Percentiles rank a stretch among this genome's conserved stretches.
Evolutionary conservation across 208 protist species (phyloP).

Genomic region (Trypanosoma platydactyli): DNA sequence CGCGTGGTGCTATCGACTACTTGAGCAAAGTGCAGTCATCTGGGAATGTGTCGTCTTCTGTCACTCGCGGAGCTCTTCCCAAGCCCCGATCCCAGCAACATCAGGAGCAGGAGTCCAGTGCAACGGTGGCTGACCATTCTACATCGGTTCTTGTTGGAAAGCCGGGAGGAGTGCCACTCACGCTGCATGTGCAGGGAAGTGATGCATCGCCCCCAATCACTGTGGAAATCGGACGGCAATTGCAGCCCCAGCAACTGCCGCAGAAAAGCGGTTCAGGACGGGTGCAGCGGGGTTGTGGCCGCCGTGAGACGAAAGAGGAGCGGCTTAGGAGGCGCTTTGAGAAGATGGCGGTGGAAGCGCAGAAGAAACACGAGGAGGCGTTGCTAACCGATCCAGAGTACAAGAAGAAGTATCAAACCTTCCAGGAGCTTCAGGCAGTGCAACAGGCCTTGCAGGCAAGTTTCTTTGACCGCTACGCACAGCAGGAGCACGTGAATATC

Average conservation of each 20-base stretch:
- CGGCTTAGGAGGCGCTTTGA: constrained; percentile 32
- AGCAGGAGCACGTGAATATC: constrained; percentile 48
- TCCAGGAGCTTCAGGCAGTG: constrained; percentile 57
- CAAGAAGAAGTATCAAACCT: constrained; percentile 63
- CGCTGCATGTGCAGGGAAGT: not conserved
- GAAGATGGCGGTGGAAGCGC: constrained; percentile 38
- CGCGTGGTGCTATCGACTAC: constrained; percentile 67
- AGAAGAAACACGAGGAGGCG: constrained; percentile 61
- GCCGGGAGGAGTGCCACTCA: not conserved
- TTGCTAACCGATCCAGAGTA: constrained; percentile 68
- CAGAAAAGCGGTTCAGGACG: not conserved
- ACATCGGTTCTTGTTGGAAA: constrained; percentile 35
- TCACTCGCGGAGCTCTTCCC: constrained; percentile 15
- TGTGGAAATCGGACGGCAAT: not conserved
- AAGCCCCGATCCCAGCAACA: constrained; percentile 40
- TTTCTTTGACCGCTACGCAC: constrained; percentile 56
- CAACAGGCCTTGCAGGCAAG: constrained; percentile 47
- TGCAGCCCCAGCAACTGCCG: constrained; percentile 4
- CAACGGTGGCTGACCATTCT: constrained; percentile 20
- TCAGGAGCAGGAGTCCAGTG: constrained; percentile 10
- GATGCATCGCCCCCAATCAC: not conserved
- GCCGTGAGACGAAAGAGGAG: constrained; percentile 43
- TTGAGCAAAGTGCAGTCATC: constrained; percentile 43
- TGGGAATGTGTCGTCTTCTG: not conserved
- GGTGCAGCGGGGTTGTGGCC: constrained; percentile 34